phyloP scores from a whole-genome alignment of 148 eudicot genomes.

The Camellia japonica region DNA sequence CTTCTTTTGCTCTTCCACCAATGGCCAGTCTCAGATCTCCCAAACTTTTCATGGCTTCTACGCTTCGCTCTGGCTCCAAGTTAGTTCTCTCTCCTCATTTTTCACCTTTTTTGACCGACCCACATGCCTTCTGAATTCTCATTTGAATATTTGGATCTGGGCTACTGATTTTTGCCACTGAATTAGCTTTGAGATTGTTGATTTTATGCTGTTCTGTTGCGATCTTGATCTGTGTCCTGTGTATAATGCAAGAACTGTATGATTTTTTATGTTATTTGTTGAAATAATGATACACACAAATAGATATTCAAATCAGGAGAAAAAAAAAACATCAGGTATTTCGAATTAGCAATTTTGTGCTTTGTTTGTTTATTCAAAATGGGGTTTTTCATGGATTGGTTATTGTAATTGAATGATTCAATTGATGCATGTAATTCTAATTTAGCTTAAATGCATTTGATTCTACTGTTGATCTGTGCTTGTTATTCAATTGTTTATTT shows the following conservation, averaged over 20 bases:
- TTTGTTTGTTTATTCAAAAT: neutral
- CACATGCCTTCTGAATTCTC: neutral
- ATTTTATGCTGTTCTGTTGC: neutral
- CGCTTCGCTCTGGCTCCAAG: conserved; percentile 38
- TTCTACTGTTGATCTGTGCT: conserved; percentile 1
- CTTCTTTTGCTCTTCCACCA: conserved; percentile 24
- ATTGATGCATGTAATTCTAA: neutral
- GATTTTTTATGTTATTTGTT: neutral
- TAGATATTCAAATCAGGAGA: neutral
- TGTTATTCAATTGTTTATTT: neutral
- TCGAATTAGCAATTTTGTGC: neutral
- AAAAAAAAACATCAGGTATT: neutral
- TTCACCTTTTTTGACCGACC: neutral
- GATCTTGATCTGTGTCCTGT: neutral
- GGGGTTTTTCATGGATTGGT: neutral
- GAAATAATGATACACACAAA: neutral
- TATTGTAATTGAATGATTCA: neutral
- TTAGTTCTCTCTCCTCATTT: conserved; percentile 10
- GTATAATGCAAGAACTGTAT: neutral
- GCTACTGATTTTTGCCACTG: neutral
- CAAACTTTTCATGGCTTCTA: conserved; percentile 40
- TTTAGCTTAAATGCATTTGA: neutral
- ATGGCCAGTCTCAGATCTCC: conserved; percentile 35
- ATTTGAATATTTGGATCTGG: conserved; percentile 2
- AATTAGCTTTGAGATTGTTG: neutral